Base-by-base conservation (phyloP, 129 eudicot species). In the Escallonia rubra region DNA sequence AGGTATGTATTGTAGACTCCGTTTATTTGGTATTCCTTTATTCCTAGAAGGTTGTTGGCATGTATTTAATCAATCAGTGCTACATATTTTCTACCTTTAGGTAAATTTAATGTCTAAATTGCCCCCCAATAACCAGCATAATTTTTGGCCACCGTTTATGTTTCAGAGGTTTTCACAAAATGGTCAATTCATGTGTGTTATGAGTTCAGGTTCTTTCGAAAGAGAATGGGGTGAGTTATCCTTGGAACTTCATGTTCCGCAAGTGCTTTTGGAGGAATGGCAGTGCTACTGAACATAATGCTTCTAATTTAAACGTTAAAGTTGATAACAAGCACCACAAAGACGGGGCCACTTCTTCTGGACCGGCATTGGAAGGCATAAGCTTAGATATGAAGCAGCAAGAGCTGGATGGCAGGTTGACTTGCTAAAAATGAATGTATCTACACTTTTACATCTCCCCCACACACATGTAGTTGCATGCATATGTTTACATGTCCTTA, bases 351-450 rank as follows among this genome's bases (percentile, higher is more conserved):
- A 74, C 69, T 80, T 71, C 75, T 75, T 52, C 72, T 75, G 66
- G 53, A 71, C 74, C 89, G 41, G 75, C 94, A 40, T 63, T 79
- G 79, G 99, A 94, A 82, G 82, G 83, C n/a, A 82, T 83, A 75
- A 94, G 94, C 85, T 77, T 90, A 63, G 99, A 87, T 61, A 90
- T 94, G 99, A 94, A 90, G 79, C 99, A 94, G 65, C 99, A 94
- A 77, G 96, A 90, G 83, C 69, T 85, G 74, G 99, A 94, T 79
- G 88, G 89, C 75, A 84, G 97, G 99, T 94, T 61, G 68, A 72
- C 53, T 46, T 65, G 40, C 64, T 59, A 34, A 50, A 10, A 34
- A 7, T 41, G 4, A 53, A 47, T 3, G 57, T 11, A 45, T 40
- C 8, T 14, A 43, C 51, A 43, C 38, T 5, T n/a, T 10, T 43